phyloP scores from a whole-genome alignment of 495 filamentous ascomycete genomes.

The Mycothermus thermophilus region DNA sequence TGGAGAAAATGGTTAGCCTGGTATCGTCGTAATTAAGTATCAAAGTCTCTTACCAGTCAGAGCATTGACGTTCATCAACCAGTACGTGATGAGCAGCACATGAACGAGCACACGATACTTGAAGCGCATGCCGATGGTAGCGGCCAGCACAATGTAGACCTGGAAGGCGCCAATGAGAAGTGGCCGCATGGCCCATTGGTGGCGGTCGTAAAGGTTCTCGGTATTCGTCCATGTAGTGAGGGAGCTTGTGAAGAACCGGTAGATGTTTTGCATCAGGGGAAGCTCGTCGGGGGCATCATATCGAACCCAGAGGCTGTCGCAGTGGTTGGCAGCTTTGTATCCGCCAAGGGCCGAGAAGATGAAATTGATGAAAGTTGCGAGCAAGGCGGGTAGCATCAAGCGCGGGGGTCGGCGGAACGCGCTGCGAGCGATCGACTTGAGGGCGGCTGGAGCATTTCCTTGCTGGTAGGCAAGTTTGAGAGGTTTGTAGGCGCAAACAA shows the following conservation, averaged over 20 bases:
- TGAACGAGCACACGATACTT: slow-evolving; percentile 41
- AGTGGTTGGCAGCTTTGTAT: slow-evolving; percentile 39
- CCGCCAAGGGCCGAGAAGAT: slow-evolving; percentile 40
- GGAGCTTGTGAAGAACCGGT: slow-evolving; percentile 31
- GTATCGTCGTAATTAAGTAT: not conserved
- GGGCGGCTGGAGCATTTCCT: slow-evolving; percentile 37
- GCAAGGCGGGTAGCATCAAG: slow-evolving; percentile 44
- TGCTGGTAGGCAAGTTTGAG: slow-evolving; percentile 42
- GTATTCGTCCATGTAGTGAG: slow-evolving; percentile 44
- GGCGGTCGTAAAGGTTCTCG: slow-evolving; percentile 46
- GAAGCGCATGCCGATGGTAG: slow-evolving; percentile 44
- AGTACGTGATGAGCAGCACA: slow-evolving; percentile 37
- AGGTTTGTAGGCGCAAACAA: slow-evolving; percentile 52
- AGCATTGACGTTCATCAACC: slow-evolving; percentile 30
- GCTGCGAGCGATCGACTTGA: slow-evolving; percentile 43
- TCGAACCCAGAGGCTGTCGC: slow-evolving; percentile 47
- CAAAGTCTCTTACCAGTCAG: slow-evolving; percentile 16
- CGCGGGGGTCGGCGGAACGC: slow-evolving; percentile 50
- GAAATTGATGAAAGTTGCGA: slow-evolving; percentile 48
- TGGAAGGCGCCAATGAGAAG: slow-evolving; percentile 48
- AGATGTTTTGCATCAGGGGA: slow-evolving; percentile 21
- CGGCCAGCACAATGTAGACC: slow-evolving; percentile 43
- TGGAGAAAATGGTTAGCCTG: slow-evolving; percentile 3
- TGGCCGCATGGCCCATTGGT: slow-evolving; percentile 52
- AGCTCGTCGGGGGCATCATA: slow-evolving; percentile 31